phyloP scores from a whole-genome alignment of 768 basidiomycete genomes.

The Dioszegia crocea region DNA sequence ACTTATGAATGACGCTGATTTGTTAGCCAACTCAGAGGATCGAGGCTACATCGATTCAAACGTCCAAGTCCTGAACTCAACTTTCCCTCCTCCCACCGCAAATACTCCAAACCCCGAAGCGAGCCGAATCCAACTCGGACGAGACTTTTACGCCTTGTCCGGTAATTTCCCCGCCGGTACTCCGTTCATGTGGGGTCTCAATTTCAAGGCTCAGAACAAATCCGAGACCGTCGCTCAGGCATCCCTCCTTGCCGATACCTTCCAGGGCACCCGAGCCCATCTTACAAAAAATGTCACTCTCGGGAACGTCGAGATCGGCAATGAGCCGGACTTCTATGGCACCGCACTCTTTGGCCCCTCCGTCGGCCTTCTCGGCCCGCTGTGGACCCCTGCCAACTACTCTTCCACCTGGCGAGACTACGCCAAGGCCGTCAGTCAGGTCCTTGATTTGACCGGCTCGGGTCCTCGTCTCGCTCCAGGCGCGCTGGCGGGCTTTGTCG shows the following conservation, averaged over 20 bases:
- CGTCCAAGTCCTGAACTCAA: constrained; percentile 13
- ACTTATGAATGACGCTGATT: not conserved
- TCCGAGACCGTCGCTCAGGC: too few relatives aligned
- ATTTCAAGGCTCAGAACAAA: constrained; percentile 12
- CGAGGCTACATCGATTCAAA: constrained; percentile 12
- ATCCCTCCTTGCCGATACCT: constrained; percentile 10
- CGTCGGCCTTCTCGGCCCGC: too few relatives aligned
- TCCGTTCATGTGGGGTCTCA: constrained; percentile 15
- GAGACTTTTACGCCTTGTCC: constrained; percentile 20
- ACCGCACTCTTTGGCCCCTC: not conserved
- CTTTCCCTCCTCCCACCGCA: constrained; percentile 12
- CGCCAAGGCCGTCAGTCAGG: not conserved
- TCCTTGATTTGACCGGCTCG: not conserved
- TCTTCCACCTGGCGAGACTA: constrained; percentile 6
- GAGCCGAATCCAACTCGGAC: constrained; percentile 14
- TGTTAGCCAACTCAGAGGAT: constrained; percentile 20
- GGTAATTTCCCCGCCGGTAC: constrained; percentile 20
- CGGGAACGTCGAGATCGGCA: constrained; percentile 19
- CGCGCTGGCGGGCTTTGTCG: constrained; percentile 8
- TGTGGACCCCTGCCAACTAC: constrained; percentile 18
- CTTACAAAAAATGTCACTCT: not conserved
- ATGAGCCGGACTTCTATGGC: constrained; percentile 20
- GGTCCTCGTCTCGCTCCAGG: constrained; percentile 13
- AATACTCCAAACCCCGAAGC: constrained; percentile 20
- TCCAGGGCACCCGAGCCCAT: too few relatives aligned